A percentile compares a stretch with the other conserved stretches of the same genome.
phyloP scores from a whole-genome alignment of 768 basidiomycete species.

The Rhodotorula graminis region DNA sequence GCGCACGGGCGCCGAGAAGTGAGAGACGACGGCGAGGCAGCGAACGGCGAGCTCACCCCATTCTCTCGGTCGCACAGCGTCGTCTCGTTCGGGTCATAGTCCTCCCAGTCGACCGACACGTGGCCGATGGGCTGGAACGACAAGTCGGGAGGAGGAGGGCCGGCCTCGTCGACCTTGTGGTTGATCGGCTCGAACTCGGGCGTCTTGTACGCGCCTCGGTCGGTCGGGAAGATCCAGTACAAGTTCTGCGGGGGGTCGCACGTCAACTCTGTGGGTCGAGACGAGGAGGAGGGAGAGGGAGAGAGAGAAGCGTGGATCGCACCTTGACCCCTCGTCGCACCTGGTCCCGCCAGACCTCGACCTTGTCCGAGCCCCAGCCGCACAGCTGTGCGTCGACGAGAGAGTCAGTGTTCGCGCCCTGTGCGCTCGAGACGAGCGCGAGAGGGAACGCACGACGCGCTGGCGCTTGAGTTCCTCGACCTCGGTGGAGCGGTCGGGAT shows the following conservation, averaged over 20 bases:
- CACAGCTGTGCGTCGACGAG: constrained; percentile 12
- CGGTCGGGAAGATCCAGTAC: constrained; percentile 26
- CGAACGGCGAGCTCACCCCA: not conserved
- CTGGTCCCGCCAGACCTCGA: constrained; percentile 18
- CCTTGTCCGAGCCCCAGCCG: constrained; percentile 11
- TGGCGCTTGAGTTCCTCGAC: constrained; percentile 21
- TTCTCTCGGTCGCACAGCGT: not conserved
- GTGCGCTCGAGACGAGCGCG: not conserved
- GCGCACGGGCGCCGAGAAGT: too few relatives aligned
- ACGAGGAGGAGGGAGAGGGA: not conserved
- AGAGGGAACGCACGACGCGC: not conserved
- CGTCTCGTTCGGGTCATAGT: constrained; percentile 12
- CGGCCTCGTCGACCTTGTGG: not conserved
- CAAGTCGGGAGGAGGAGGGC: constrained; percentile 18
- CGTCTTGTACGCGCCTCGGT: not conserved
- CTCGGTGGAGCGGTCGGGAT: constrained; percentile 6
- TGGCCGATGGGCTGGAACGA: constrained; percentile 24
- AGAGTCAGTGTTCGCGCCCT: too few relatives aligned
- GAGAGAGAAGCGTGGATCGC: not conserved
- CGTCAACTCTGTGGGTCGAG: not conserved
- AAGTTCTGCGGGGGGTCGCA: constrained; percentile 5
- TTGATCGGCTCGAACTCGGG: not conserved
- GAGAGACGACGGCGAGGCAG: too few relatives aligned
- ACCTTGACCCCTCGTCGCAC: constrained; percentile 5
- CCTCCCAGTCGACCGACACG: constrained; percentile 29